Conservation (phyloP, 2,329 filamentous ascomycete species). For the Talaromyces islandicus region DNA sequence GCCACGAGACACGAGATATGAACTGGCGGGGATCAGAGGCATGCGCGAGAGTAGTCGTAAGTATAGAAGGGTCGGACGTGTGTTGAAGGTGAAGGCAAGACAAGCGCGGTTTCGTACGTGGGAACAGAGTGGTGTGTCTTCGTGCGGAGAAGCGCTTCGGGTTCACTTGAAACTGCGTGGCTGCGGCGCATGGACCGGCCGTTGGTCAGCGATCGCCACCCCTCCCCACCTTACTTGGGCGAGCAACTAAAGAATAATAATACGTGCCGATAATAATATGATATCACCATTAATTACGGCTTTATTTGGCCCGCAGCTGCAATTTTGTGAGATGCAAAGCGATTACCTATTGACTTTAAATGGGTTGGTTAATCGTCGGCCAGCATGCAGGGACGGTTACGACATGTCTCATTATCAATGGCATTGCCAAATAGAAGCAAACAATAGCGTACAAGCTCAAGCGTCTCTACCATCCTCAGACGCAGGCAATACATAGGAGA, state of each 20-base stretch:
- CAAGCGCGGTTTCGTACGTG: not conserved
- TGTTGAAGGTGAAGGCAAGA: not conserved
- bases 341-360: not conserved
- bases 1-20: not conserved
- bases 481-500: not conserved
- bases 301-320: not conserved
- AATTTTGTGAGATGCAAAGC: not conserved
- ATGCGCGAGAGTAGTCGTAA: not conserved
- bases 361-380: not conserved
- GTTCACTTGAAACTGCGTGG: not conserved
- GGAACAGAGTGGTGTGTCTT: not conserved
- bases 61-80: not conserved
- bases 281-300: not conserved
- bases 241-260: not conserved
- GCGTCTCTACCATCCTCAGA: not conserved
- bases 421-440: not conserved
- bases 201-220: not conserved
- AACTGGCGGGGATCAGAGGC: not conserved
- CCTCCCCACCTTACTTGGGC: not conserved
- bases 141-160: not conserved
- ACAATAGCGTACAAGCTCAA: not conserved
- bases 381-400: not conserved
- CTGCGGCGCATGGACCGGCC: not conserved
- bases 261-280: not conserved
- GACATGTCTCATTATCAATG: not conserved